These are phyloP conservation scores for Fusarium subtropicale DNA, from an alignment of 2,329 filamentous ascomycete species.

Conservation along the genomic window DNA sequence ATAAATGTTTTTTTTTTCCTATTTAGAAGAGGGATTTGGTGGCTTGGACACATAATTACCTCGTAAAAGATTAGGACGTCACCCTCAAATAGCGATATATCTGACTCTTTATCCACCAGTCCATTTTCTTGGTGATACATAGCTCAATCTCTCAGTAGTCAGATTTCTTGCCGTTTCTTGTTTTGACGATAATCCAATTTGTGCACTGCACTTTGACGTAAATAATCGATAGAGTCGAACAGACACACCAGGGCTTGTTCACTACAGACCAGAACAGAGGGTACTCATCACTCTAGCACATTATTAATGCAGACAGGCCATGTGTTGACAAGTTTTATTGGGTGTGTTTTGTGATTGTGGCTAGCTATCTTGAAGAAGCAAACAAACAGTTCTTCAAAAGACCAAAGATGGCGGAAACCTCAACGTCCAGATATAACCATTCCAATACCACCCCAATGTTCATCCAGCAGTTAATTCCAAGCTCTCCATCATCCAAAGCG, in stretches of 20 bases:
- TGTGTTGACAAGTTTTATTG: not conserved
- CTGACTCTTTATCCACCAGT: not conserved
- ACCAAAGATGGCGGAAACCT: not conserved
- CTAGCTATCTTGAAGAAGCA: not conserved
- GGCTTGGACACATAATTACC: not conserved
- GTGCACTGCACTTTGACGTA: too few species aligned
- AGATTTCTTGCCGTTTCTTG: fast-evolving
- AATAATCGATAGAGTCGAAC: not conserved
- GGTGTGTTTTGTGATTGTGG: too few species aligned
- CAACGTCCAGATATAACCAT: not conserved
- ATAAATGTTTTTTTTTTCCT: not conserved
- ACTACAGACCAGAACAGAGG: not conserved
- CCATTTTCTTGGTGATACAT: not conserved
- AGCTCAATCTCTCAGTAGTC: too few species aligned
- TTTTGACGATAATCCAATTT: not conserved
- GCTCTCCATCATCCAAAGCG: not conserved
- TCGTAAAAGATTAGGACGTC: not conserved
- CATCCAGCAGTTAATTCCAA: not conserved
- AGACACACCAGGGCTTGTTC: fast-evolving
- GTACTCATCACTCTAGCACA: not conserved
- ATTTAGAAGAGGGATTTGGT: fast-evolving
- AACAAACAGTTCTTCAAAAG: not conserved
- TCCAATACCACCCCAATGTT: not conserved
- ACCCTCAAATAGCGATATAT: not conserved
- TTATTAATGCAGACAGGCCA: not conserved